Base-by-base conservation (phyloP, 148 eudicot species). In the Spergularia bocconei region DNA sequence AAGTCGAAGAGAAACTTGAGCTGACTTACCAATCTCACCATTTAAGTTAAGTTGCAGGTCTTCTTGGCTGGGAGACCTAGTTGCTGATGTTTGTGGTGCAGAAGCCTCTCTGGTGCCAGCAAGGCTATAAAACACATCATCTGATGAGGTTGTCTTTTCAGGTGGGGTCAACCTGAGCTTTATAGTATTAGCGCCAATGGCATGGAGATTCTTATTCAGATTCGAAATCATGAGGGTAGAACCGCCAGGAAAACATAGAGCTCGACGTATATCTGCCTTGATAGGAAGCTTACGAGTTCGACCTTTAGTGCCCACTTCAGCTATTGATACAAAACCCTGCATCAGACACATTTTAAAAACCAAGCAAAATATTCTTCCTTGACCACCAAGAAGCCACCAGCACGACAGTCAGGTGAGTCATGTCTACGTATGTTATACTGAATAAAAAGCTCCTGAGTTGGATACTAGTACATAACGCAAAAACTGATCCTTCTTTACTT, bases 241-340 rank as follows among this genome's bases (percentile, higher is more conserved):
- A 76, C 94, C 92, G 67, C 98, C 98, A 68, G 97, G 98, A 79
- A 91, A 93, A 86, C 97, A 93, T 65, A 93, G 79, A 56, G 94
- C 88, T 53, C 85, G 88, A 9, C 98, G 91, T 38, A 93, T 78
- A 76, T 85, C 91, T 48, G 94, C 88, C 82, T 83, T 91, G 39
- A 93, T 79, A 66, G 91, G 97, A 69, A 93, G 88, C 84, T 78
- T 89, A 44, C 88, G 88, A 75, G 91, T 87, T 85, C 78, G 84
- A 66, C 97, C 98, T 71, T 91, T 93, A 60, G 80, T 76, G 62
- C 85, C 80, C 67, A 93, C 94, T 84, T 91, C 87, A 41, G 94
- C 98, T 74, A 89, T 85, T 25, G 90, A 81, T 38, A 80, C 80
- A 80, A 93, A 93, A 38, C 91, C 97, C 98, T 93, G 89, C 83